A percentile compares a stretch with the other conserved stretches of the same genome.
phyloP scores from a whole-genome alignment of 352 stramenopile species.

The Pythium myriotylum region DNA sequence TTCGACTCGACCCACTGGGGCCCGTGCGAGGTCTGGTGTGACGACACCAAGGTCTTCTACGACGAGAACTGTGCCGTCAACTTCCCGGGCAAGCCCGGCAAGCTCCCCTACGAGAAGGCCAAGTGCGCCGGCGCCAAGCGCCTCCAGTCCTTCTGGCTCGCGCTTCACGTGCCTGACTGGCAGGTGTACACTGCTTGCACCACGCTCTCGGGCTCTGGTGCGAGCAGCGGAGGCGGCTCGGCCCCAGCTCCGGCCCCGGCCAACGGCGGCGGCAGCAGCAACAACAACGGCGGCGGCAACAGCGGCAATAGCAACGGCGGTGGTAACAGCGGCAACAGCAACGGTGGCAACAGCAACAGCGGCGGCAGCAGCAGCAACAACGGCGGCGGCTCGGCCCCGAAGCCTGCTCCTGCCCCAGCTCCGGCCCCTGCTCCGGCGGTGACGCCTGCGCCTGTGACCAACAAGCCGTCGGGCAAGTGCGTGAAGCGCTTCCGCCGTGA shows the following conservation, averaged over 20 bases:
- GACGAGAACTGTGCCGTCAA: conserved; percentile 49
- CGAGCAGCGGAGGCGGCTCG: background rate
- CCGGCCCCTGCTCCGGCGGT: background rate
- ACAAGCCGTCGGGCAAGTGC: conserved; percentile 8
- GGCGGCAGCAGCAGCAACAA: background rate
- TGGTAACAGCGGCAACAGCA: background rate
- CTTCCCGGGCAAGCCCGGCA: conserved; percentile 34
- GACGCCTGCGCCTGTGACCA: background rate
- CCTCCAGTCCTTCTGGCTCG: conserved; percentile 43
- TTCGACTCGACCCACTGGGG: conserved; percentile 41
- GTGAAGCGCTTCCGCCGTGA: conserved; percentile 8
- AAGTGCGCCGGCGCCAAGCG: conserved; percentile 44
- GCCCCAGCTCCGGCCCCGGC: too few species aligned
- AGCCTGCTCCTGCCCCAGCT: background rate
- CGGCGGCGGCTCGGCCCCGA: too few species aligned
- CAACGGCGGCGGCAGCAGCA: too few species aligned
- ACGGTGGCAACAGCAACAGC: background rate
- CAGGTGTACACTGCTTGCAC: conserved; percentile 36
- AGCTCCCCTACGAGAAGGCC: conserved; percentile 43
- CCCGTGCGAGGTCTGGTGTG: conserved; percentile 55
- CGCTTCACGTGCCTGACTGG: conserved; percentile 37
- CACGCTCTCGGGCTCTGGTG: conserved; percentile 9
- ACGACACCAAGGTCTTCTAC: conserved; percentile 45
- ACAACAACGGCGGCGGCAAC: too few species aligned
- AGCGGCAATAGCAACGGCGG: background rate